Evolutionary conservation across 2,329 filamentous ascomycete genomes (phyloP).

Genomic region (Arthrobotrys sinensis): DNA sequence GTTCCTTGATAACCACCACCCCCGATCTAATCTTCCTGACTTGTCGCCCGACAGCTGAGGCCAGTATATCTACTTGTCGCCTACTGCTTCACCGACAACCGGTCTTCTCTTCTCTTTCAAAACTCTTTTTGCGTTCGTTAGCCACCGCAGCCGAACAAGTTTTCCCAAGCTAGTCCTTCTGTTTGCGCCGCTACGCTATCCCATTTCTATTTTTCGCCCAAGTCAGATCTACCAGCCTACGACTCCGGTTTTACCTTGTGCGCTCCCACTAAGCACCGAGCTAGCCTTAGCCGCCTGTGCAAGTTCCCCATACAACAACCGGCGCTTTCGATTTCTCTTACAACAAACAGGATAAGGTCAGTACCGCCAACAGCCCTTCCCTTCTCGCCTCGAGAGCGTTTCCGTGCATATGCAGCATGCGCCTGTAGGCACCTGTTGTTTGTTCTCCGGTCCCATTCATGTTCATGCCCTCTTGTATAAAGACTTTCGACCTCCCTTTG

Average conservation of each 20-base stretch:
- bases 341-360: constrained; percentile 56
- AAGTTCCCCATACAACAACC: constrained; percentile 57
- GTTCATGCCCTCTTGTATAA: constrained; percentile 46
- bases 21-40: constrained; percentile 56
- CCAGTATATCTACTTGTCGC: constrained; percentile 37
- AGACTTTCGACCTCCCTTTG: constrained; percentile 54
- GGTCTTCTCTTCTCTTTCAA: constrained; percentile 16
- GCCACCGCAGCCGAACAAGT: constrained; percentile 41
- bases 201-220: constrained; percentile 43
- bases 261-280: constrained; percentile 59
- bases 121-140: constrained; percentile 34
- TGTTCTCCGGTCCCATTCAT: constrained; percentile 48
- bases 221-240: constrained; percentile 7
- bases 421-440: constrained; percentile 42
- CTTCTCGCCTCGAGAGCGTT: constrained; percentile 56
- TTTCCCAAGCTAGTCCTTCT: constrained; percentile 25
- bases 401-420: constrained; percentile 56
- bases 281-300: constrained; percentile 60
- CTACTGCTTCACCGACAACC: constrained; percentile 37
- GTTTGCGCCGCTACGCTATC: not conserved
- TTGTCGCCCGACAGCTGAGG: constrained; percentile 57
- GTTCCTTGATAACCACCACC: constrained; percentile 35
- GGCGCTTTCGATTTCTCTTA: constrained; percentile 47
- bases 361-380: constrained; percentile 46
- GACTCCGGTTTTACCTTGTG: constrained; percentile 48